phyloP scores from a whole-genome alignment of 2,329 filamentous ascomycete genomes.

The Periconia sp. region DNA sequence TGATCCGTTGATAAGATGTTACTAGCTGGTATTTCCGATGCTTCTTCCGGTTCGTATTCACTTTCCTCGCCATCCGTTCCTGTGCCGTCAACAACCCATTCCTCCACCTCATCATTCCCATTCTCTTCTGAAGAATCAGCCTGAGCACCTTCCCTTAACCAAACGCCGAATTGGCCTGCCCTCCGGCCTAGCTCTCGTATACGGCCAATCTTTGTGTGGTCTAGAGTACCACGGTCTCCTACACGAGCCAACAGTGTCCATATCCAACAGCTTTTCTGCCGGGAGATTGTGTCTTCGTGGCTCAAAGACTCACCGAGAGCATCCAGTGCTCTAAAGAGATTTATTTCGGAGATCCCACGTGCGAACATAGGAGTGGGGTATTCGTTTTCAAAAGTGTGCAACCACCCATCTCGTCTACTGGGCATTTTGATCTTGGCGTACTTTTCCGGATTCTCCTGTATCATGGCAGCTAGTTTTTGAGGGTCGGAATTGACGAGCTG shows the following conservation, averaged over 20 bases:
- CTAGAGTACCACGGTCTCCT: conserved; percentile 72
- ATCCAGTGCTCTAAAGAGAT: conserved; percentile 66
- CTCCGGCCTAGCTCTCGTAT: conserved; percentile 79
- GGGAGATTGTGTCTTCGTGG: conserved; percentile 60
- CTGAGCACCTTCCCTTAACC: conserved; percentile 12
- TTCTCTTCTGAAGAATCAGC: neutral
- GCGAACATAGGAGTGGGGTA: conserved; percentile 54
- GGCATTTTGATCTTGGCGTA: conserved; percentile 19
- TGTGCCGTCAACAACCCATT: conserved; percentile 2
- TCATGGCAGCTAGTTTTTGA: conserved; percentile 45
- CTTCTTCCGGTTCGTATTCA: neutral
- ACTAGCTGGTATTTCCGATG: too few relatives aligned
- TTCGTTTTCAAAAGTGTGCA: conserved; percentile 25
- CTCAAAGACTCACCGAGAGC: conserved; percentile 64
- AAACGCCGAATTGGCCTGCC: conserved; percentile 63
- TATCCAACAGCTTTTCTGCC: conserved; percentile 76
- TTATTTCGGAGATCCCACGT: conserved; percentile 61
- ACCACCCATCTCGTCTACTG: conserved; percentile 41
- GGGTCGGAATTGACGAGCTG: conserved; percentile 62
- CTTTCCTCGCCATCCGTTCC: conserved; percentile 4
- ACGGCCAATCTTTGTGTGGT: conserved; percentile 72
- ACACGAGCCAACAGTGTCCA: conserved; percentile 80
- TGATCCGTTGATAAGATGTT: neutral
- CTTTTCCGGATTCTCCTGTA: conserved; percentile 6
- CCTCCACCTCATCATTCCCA: conserved; percentile 1